Evolutionary conservation across 768 basidiomycete species (phyloP).

Genomic region (Lentinula raphanica): DNA sequence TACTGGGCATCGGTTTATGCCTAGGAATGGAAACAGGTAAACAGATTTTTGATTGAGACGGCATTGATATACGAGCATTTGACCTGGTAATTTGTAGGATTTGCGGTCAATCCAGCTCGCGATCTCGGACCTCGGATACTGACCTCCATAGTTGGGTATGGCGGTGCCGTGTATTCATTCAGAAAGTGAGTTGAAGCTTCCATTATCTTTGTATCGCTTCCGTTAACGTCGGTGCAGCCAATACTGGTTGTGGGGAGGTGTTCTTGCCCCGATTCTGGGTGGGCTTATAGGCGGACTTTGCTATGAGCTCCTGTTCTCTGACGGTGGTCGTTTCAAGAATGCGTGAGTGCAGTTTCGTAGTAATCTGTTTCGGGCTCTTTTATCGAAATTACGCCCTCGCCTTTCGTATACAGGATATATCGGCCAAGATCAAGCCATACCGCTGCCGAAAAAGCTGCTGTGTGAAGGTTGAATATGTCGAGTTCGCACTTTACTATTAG

Average conservation of each 20-base stretch:
- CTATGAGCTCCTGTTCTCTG: constrained; percentile 53
- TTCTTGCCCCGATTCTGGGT: constrained; percentile 56
- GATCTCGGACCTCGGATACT: constrained; percentile 51
- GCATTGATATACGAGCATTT: not conserved
- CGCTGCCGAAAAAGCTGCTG: not conserved
- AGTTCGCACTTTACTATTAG: too few relatives aligned
- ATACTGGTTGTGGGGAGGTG: constrained; percentile 71
- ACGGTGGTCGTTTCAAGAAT: not conserved
- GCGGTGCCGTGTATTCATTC: constrained; percentile 31
- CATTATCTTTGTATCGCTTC: constrained; percentile 12
- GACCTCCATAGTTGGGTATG: constrained; percentile 53
- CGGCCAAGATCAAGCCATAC: not conserved
- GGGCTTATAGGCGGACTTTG: constrained; percentile 48
- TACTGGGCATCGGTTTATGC: constrained; percentile 40
- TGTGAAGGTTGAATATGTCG: too few relatives aligned
- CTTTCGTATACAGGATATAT: not conserved
- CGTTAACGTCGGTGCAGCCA: constrained; percentile 35
- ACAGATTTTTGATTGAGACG: too few relatives aligned
- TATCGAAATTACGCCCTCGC: too few relatives aligned
- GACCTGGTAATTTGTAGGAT: constrained; percentile 23
- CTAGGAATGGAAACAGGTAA: constrained; percentile 44
- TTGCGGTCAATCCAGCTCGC: constrained; percentile 51
- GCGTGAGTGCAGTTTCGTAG: not conserved
- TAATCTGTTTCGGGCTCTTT: not conserved
- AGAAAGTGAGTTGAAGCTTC: constrained; percentile 31